Percentiles rank a stretch among this genome's conserved stretches.
Evolutionary conservation across 345 rosid species (phyloP).

Genomic region (Angophora floribunda): DNA sequence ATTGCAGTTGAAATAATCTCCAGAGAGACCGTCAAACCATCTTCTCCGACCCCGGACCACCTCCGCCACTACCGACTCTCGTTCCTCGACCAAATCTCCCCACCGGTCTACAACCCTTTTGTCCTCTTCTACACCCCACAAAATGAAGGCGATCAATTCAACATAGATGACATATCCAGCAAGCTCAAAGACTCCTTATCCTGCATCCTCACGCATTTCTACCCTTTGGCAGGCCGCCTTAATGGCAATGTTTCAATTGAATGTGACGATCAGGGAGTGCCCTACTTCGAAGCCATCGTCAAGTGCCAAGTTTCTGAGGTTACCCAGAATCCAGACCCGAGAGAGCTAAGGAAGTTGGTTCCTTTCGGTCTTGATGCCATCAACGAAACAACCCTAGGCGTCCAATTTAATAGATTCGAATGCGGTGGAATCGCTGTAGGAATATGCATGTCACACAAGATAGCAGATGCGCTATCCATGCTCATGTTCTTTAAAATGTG

Average conservation of each 20-base stretch:
- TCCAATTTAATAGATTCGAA: constrained; percentile 25
- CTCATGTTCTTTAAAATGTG: constrained; percentile 13
- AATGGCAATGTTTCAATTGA: constrained; percentile 12
- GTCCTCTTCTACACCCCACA: constrained; percentile 16
- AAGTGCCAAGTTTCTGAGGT: constrained; percentile 11
- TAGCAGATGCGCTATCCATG: constrained; percentile 11
- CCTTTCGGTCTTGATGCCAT: constrained; percentile 3
- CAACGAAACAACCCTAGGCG: neutral
- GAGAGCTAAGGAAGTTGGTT: constrained; percentile 1
- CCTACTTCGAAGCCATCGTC: constrained; percentile 17
- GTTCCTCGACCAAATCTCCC: constrained; percentile 22
- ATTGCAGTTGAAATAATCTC: constrained; percentile 12
- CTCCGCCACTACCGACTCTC: constrained; percentile 18
- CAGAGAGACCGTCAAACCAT: constrained; percentile 21
- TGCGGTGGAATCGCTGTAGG: constrained; percentile 21
- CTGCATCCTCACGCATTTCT: constrained; percentile 22
- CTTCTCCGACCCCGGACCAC: constrained; percentile 18
- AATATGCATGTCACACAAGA: constrained; percentile 17
- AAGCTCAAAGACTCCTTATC: constrained; percentile 32
- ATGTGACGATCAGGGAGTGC: constrained; percentile 34
- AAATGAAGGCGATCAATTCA: neutral
- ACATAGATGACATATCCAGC: neutral
- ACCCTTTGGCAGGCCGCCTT: constrained; percentile 44
- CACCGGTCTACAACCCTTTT: constrained; percentile 9
- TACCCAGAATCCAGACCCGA: constrained; percentile 8